A percentile compares a stretch with the other conserved stretches of the same genome.
Conservation (phyloP, 805 yeast genomes). For the Huiozyma naganishii region DNA sequence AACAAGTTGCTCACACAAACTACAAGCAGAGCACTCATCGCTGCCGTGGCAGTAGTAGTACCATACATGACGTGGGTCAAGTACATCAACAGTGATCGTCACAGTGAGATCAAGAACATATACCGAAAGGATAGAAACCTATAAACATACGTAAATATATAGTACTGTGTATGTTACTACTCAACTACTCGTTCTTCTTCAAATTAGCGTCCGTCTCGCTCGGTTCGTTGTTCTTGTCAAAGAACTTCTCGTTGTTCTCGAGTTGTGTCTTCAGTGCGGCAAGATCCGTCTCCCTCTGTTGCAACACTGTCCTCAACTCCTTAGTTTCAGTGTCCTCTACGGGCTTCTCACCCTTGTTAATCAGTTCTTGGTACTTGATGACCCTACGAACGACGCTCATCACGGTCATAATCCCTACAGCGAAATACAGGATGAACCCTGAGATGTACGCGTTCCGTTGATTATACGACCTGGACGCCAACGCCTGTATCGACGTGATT, state of each 20-base stretch:
- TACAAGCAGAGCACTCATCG: no score
- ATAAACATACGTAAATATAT: conserved; percentile 1
- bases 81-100: neutral
- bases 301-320: conserved; percentile 30
- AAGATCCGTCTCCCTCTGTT: conserved; percentile 34
- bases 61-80: neutral
- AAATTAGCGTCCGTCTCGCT: neutral
- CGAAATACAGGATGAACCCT: conserved; percentile 51
- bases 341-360: conserved; percentile 9
- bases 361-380: conserved; percentile 35
- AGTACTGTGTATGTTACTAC: neutral
- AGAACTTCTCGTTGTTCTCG: conserved; percentile 38
- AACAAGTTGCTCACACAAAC: no score
- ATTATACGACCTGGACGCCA: conserved; percentile 50
- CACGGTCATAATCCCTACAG: conserved; percentile 44
- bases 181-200: neutral
- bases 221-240: conserved; percentile 27
- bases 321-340: conserved; percentile 24
- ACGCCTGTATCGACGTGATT: conserved; percentile 35
- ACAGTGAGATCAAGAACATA: conserved; percentile 9
- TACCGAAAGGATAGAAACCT: conserved; percentile 11
- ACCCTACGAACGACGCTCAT: conserved; percentile 42
- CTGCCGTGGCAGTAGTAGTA: neutral
- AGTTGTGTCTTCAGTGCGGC: conserved; percentile 41
- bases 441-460: conserved; percentile 54